Base-by-base conservation (phyloP, 768 basidiomycete genomes). In the Rhodotorula kratochvilovae region DNA sequence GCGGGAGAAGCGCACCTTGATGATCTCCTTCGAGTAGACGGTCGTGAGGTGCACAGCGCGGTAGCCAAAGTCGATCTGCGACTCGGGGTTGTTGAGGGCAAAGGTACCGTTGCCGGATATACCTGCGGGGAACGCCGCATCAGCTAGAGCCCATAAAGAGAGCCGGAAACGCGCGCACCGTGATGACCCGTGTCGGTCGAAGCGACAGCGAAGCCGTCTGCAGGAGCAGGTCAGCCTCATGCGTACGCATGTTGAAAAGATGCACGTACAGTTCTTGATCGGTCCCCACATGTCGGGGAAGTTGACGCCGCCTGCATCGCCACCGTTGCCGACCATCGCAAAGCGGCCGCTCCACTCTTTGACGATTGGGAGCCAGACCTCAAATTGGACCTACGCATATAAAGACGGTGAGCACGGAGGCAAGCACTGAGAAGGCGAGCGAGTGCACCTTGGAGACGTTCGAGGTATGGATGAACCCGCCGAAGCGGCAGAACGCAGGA, bases 401-500 rank as follows among this genome's bases (percentile, higher is more conserved):
- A 1, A 23, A 21, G 16, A 17, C 25, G 27, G 50, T 27, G n/a
- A 54, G 33, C 2, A n/a, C 46, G 23, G 36, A 4, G 31, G 23
- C 42, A 17, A 29, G 31, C n/a, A 8, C 0, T 11, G 48, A 25
- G 19, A 6, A 6, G 21, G 19, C 23, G 23, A 50, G 29, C 2
- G 31, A 33, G 39, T 29, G 53, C 13, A 73, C 73, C 54, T 63
- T 69, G 39, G 63, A 59, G 33, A 5, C 0, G 46, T 66, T 59
- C 21, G 68, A 70, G 13, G 76, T 77, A 54, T 71, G 67, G 60
- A 77, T 75, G 63, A 53, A 67, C 2, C 71, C 76, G 8, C 70
- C 70, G 63, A 74, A 77, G 29, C 76, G 73, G 61, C 76, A 77
- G 69, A 74, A 75, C 1, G 57, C 63, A 8, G 67, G n/a, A 0